Conservation (phyloP, 495 filamentous ascomycete species). For the Neurospora sp. region DNA sequence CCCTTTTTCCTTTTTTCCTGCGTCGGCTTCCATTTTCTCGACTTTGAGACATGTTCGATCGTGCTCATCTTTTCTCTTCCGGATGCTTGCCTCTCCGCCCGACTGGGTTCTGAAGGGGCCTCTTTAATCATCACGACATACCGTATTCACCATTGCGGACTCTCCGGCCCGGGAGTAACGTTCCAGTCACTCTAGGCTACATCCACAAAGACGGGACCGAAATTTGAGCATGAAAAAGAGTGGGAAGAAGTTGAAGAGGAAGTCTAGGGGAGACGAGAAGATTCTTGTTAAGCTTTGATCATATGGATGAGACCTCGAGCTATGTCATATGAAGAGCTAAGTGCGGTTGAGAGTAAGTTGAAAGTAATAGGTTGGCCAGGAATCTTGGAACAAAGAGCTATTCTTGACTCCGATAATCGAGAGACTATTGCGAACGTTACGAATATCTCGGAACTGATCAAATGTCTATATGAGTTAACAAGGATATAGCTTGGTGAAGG, state of each 20-base stretch:
- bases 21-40: not conserved
- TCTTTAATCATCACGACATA: too few species aligned
- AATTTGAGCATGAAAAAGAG: not conserved
- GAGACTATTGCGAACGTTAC: not conserved
- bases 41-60: not conserved
- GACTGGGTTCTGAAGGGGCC: too few species aligned
- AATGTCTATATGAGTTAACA: not conserved
- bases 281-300: not conserved
- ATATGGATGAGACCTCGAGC: not conserved
- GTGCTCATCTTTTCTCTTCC: too few species aligned
- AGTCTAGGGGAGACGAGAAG: not conserved
- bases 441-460: not conserved
- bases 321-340: not conserved
- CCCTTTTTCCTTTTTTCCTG: not conserved
- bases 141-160: not conserved
- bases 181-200: too few species aligned
- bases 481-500: not conserved
- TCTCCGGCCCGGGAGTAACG: too few species aligned
- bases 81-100: too few species aligned
- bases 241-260: not conserved
- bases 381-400: not conserved
- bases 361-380: not conserved
- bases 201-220: not conserved
- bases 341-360: not conserved
- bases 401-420: not conserved